Percentiles rank a stretch among this genome's conserved stretches.
Conservation (phyloP, 106 monocot species). For the Cymbidium sinense region DNA sequence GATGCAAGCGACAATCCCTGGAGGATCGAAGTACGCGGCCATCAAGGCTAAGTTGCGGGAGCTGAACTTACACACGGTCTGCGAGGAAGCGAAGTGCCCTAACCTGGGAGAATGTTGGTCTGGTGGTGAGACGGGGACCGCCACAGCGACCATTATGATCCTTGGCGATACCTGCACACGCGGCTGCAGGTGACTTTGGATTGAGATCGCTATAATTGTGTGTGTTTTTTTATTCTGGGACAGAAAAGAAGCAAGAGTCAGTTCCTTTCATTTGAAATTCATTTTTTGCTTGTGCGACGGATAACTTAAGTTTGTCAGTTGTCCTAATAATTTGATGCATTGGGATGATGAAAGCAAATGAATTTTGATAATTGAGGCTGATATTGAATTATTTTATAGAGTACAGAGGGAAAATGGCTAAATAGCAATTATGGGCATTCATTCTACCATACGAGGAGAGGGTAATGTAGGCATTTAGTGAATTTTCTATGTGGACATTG, state of each 20-base stretch:
- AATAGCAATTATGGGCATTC: neutral
- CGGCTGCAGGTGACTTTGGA: constrained; percentile 61
- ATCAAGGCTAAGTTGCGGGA: constrained; percentile 87
- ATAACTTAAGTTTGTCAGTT: neutral
- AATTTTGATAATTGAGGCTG: neutral
- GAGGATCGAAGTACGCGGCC: constrained; percentile 76
- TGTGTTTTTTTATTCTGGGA: neutral
- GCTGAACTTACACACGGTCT: constrained; percentile 85
- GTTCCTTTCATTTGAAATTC: neutral
- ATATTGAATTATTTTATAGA: neutral
- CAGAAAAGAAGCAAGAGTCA: neutral
- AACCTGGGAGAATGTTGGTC: constrained; percentile 98
- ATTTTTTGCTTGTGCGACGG: neutral
- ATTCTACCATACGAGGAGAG: neutral
- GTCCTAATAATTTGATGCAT: neutral
- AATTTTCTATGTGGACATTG: too few relatives aligned
- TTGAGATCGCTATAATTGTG: neutral
- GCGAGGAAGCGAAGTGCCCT: constrained; percentile 95
- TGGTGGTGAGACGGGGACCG: constrained; percentile 91
- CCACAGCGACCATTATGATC: constrained; percentile 97
- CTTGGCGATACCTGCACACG: constrained; percentile 93
- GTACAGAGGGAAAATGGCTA: neutral
- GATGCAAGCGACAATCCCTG: constrained; percentile 85
- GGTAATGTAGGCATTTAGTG: too few relatives aligned
- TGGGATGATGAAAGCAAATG: neutral